Percentiles rank a stretch among this genome's conserved stretches.
Evolutionary conservation across 139 green algal species (phyloP).

Genomic region (Haematococcus sp.): DNA sequence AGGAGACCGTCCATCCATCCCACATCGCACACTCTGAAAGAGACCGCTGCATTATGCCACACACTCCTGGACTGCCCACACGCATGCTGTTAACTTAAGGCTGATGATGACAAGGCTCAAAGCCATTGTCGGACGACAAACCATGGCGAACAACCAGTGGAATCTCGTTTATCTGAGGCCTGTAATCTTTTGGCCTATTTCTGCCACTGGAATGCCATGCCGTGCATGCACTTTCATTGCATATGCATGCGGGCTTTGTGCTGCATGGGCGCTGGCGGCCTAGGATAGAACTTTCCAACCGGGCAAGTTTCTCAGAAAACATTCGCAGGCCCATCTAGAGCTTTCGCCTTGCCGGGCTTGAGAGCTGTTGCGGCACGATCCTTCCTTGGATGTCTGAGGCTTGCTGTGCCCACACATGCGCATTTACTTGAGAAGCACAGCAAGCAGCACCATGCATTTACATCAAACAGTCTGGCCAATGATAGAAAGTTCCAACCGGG

Average conservation of each 20-base stretch:
- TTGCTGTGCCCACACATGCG: not conserved
- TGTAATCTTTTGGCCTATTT: no score
- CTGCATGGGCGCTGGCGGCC: constrained; percentile 1
- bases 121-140: not conserved
- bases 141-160: constrained; percentile 19
- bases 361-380: constrained; percentile 63
- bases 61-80: not conserved
- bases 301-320: constrained; percentile 62
- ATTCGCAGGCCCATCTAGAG: constrained; percentile 72
- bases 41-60: not conserved
- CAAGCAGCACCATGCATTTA: not conserved
- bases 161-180: constrained; percentile 74
- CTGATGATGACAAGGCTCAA: constrained; percentile 17
- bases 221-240: not conserved
- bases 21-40: no score
- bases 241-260: not conserved
- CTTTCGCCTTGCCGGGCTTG: constrained; percentile 65
- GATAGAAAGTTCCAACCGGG: constrained; percentile 53
- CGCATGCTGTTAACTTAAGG: not conserved
- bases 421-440: not conserved
- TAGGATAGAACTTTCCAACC: constrained; percentile 51
- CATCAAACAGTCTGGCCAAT: constrained; percentile 14
- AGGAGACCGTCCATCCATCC: no score
- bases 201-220: not conserved
- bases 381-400: constrained; percentile 74